Conservation (phyloP, 805 yeast species). For the Yarrowia osloensis region DNA sequence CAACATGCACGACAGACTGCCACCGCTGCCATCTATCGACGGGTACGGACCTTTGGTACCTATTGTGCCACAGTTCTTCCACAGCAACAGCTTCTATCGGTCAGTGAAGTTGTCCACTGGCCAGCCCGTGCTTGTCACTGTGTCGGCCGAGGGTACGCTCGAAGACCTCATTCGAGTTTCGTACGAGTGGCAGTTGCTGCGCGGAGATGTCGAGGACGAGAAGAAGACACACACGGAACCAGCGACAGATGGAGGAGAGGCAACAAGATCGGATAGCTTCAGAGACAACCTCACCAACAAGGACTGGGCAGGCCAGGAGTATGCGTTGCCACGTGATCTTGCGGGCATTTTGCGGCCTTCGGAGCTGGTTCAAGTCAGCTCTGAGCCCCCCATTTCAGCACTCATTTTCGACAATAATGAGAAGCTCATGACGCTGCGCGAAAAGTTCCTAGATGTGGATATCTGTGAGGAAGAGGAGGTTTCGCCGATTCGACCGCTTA, state of each 20-base stretch:
- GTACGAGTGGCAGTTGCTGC: conserved; percentile 34
- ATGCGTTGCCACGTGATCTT: conserved; percentile 17
- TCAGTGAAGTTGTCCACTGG: conserved; percentile 30
- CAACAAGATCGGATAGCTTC: conserved; percentile 4
- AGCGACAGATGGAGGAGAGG: conserved; percentile 4
- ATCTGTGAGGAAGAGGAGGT: conserved; percentile 2
- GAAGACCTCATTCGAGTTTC: conserved; percentile 37
- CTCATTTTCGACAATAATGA: conserved; percentile 35
- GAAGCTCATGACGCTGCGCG: conserved; percentile 35
- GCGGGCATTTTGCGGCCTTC: conserved; percentile 36
- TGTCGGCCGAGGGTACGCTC: conserved; percentile 35
- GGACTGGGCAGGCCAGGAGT: conserved; percentile 26
- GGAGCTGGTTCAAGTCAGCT: conserved; percentile 32
- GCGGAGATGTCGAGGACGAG: conserved; percentile 4
- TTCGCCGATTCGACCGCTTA: conserved; percentile 15
- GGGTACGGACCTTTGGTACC: conserved; percentile 35
- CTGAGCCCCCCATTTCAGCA: conserved; percentile 34
- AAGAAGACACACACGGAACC: neutral
- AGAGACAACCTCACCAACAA: conserved; percentile 8
- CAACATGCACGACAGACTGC: neutral
- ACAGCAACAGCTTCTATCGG: conserved; percentile 36
- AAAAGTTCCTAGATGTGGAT: conserved; percentile 31
- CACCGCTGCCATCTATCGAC: conserved; percentile 32
- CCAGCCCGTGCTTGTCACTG: conserved; percentile 35
- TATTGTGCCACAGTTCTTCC: conserved; percentile 34